phyloP scores from a whole-genome alignment of 768 basidiomycete species.

The Lactifluus subvellereus region DNA sequence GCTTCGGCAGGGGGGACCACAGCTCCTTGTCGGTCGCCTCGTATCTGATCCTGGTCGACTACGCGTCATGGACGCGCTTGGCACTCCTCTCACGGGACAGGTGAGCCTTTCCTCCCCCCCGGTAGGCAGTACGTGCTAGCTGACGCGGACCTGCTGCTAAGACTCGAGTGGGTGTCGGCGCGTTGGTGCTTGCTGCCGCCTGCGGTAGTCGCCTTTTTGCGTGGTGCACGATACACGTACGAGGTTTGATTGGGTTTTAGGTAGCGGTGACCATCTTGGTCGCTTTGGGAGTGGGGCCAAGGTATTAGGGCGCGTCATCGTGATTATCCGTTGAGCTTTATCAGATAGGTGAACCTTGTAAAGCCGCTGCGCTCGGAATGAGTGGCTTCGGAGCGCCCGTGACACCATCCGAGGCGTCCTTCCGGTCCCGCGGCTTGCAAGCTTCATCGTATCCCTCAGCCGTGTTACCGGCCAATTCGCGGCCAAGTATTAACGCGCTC shows the following conservation, averaged over 20 bases:
- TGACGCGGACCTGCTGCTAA: neutral
- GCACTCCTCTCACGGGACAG: conserved; percentile 31
- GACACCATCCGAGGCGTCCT: too few relatives aligned
- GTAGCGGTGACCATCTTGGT: conserved; percentile 43
- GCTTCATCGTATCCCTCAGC: too few relatives aligned
- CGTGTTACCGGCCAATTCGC: too few relatives aligned
- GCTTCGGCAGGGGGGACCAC: conserved; percentile 78
- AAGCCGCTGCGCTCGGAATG: too few relatives aligned
- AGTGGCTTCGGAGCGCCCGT: too few relatives aligned
- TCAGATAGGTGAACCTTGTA: neutral
- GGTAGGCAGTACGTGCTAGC: neutral
- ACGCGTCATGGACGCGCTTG: conserved; percentile 45
- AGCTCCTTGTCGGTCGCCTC: conserved; percentile 59
- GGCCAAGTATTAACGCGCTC: too few relatives aligned
- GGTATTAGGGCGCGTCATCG: conserved; percentile 23
- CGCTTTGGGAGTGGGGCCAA: conserved; percentile 38
- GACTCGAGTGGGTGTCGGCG: conserved; percentile 33
- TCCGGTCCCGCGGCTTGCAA: too few relatives aligned
- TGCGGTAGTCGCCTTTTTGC: conserved; percentile 50
- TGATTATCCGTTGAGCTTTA: neutral
- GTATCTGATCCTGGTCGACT: conserved; percentile 58
- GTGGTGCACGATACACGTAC: conserved; percentile 63
- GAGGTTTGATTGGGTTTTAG: conserved; percentile 54
- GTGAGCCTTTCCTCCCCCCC: neutral
- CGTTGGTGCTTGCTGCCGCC: conserved; percentile 51